Percentiles rank a stretch among this genome's conserved stretches.
phyloP scores from a whole-genome alignment of 2,329 filamentous ascomycete genomes.

The Aspergillus puulaauensis region DNA sequence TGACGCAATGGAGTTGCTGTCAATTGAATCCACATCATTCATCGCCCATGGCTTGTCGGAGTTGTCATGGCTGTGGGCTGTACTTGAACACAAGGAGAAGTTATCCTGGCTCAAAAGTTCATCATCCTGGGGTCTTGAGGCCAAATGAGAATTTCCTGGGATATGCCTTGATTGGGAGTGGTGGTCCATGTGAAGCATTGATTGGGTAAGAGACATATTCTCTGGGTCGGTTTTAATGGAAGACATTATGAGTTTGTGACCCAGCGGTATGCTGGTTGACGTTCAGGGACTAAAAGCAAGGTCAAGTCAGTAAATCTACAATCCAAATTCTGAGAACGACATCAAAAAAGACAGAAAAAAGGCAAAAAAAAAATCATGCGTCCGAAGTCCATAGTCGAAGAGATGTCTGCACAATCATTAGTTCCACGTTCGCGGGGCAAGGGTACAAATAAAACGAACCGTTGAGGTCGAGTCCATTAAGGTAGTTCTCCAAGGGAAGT shows the following conservation, averaged over 20 bases:
- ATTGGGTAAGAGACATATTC: conserved; percentile 36
- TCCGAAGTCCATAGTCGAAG: conserved; percentile 18
- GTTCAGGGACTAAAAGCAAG: conserved; percentile 30
- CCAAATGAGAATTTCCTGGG: conserved; percentile 39
- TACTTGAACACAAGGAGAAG: conserved; percentile 43
- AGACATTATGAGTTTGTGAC: conserved; percentile 33
- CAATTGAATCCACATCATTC: conserved; percentile 40
- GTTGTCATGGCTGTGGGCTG: conserved; percentile 33
- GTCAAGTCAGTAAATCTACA: conserved; percentile 34
- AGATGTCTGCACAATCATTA: conserved; percentile 1
- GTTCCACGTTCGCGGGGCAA: not conserved
- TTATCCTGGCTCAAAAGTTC: conserved; percentile 43
- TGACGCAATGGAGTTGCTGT: conserved; percentile 34
- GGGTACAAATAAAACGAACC: conserved; percentile 3
- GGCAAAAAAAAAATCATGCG: conserved; percentile 13
- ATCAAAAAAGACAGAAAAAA: conserved; percentile 13
- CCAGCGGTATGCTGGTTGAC: conserved; percentile 20
- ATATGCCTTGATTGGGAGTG: conserved; percentile 37
- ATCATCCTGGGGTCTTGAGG: conserved; percentile 44
- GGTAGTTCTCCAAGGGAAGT: not conserved
- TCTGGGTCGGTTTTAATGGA: conserved; percentile 38
- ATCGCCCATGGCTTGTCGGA: conserved; percentile 40
- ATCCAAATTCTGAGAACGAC: conserved; percentile 14
- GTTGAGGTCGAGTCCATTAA: not conserved
- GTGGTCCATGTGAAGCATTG: conserved; percentile 32